Conservation (phyloP, 208 protist genomes). For the Leishmania turanica region DNA sequence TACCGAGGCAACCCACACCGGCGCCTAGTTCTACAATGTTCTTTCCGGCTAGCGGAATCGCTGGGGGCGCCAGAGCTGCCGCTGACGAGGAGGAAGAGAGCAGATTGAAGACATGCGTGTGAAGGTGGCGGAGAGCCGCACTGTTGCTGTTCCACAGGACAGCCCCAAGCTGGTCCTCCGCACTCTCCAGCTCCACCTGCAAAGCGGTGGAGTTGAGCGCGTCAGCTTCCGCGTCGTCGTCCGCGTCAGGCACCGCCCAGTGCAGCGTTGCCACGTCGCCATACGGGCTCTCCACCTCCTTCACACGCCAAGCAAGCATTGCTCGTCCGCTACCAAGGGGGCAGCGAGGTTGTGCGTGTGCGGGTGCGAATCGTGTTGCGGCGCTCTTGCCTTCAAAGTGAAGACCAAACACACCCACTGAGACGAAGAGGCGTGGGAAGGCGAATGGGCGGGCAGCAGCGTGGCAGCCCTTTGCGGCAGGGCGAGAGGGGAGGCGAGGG, state of each 20-base stretch:
- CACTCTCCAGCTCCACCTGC: constrained; percentile 61
- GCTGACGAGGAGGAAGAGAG: background rate
- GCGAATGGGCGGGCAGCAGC: background rate
- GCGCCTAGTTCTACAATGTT: constrained; percentile 79
- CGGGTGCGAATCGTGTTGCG: background rate
- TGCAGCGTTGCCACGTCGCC: constrained; percentile 77
- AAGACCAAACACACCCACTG: background rate
- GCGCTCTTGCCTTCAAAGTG: background rate
- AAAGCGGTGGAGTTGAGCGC: constrained; percentile 23
- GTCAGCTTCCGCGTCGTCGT: constrained; percentile 10
- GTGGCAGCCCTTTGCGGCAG: background rate
- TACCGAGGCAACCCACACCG: constrained; percentile 87
- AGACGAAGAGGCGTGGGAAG: background rate
- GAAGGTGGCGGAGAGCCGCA: constrained; percentile 65
- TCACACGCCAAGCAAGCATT: constrained; percentile 75
- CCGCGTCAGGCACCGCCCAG: constrained; percentile 63
- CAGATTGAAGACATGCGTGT: constrained; percentile 50
- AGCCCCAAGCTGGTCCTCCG: constrained; percentile 86
- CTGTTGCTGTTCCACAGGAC: constrained; percentile 92
- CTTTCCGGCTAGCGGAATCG: constrained; percentile 13
- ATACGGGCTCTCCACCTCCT: constrained; percentile 78
- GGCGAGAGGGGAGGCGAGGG: background rate
- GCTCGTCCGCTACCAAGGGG: background rate
- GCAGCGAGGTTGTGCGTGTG: background rate
- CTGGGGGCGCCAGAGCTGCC: background rate